Evolutionary conservation across 2,329 filamentous ascomycete species (phyloP).

Genomic region (Talaromyces atroroseus): DNA sequence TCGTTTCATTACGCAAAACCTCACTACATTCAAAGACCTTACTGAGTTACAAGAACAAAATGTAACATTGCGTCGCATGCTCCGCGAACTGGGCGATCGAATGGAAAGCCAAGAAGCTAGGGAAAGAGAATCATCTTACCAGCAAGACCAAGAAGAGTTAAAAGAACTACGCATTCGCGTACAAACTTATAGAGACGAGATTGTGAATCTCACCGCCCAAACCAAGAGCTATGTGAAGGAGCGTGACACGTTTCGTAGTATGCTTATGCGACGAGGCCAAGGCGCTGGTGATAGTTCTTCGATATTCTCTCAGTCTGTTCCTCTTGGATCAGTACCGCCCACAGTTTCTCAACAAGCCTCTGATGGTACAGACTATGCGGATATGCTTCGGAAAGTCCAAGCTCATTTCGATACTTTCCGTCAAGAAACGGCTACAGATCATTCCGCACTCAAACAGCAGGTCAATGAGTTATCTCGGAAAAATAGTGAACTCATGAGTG

Average conservation of each 20-base stretch:
- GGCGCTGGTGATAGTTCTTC: constrained; percentile 57
- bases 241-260: constrained; percentile 93
- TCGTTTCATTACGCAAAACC: constrained; percentile 78
- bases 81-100: constrained; percentile 76
- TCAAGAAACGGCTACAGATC: constrained; percentile 75
- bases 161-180: constrained; percentile 67
- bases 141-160: constrained; percentile 62
- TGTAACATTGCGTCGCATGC: constrained; percentile 72
- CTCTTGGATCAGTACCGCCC: constrained; percentile 47
- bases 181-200: constrained; percentile 75
- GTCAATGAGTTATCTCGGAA: constrained; percentile 74
- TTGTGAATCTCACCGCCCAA: constrained; percentile 72
- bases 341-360: constrained; percentile 39
- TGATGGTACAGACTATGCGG: constrained; percentile 65
- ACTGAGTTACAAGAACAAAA: constrained; percentile 84
- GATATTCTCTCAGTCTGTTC: constrained; percentile 66
- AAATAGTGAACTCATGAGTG: constrained; percentile 74
- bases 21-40: constrained; percentile 86
- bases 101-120: constrained; percentile 88
- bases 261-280: constrained; percentile 72
- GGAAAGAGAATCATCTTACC: constrained; percentile 49
- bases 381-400: constrained; percentile 80
- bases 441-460: constrained; percentile 77
- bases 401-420: constrained; percentile 84
- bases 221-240: constrained; percentile 93